Conservation (phyloP, 2,329 filamentous ascomycete genomes). For the Fusarium stilboides region DNA sequence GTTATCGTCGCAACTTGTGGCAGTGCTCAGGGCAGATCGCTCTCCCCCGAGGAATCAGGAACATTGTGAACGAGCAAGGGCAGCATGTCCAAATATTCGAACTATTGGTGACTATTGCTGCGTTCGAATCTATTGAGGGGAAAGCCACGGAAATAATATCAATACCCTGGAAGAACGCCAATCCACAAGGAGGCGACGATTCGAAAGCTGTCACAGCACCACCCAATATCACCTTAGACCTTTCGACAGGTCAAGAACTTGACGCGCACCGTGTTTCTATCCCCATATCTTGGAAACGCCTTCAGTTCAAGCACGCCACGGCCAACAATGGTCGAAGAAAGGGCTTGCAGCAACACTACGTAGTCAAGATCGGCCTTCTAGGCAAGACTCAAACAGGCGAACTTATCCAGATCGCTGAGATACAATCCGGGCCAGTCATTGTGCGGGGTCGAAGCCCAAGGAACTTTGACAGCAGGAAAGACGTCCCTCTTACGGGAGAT, state of each 20-base stretch:
- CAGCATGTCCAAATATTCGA: conserved; percentile 83
- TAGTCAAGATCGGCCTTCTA: conserved; percentile 87
- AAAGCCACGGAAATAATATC: conserved; percentile 95
- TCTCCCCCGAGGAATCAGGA: conserved; percentile 79
- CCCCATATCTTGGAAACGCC: conserved; percentile 90
- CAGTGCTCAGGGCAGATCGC: conserved; percentile 92
- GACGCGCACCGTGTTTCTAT: conserved; percentile 85
- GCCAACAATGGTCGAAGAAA: conserved; percentile 96
- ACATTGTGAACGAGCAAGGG: conserved; percentile 81
- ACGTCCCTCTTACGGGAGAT: conserved; percentile 79
- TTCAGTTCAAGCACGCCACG: conserved; percentile 96
- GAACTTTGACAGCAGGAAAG: conserved; percentile 93
- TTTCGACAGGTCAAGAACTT: conserved; percentile 74
- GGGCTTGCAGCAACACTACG: conserved; percentile 94
- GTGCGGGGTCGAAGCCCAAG: conserved; percentile 92
- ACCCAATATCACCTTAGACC: conserved; percentile 69
- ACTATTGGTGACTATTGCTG: conserved; percentile 85
- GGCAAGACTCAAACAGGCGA: conserved; percentile 80
- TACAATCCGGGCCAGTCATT: conserved; percentile 93
- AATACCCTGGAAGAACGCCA: conserved; percentile 92
- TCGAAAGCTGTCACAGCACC: conserved; percentile 66
- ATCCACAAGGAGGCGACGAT: conserved; percentile 68
- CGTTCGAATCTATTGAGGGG: conserved; percentile 92
- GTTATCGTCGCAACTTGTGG: conserved; percentile 94
- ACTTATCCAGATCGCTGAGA: conserved; percentile 82